These are phyloP conservation scores for Magnaporthiopsis incrustans DNA, from an alignment of 2,329 filamentous ascomycete genomes.

Conservation along the genomic window DNA sequence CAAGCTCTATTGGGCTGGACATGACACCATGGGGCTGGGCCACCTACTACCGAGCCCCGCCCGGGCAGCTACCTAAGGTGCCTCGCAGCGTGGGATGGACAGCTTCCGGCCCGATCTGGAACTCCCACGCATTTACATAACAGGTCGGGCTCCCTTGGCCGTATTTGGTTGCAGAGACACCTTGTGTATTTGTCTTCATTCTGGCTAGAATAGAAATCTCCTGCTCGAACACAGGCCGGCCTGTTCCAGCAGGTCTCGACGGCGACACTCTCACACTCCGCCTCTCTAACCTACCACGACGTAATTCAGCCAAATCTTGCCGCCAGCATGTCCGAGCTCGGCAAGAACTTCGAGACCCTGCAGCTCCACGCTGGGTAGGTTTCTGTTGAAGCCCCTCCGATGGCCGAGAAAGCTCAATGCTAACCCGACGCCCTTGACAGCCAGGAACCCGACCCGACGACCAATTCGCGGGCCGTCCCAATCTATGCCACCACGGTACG, in stretches of 20 bases:
- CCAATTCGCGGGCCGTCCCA: slow-evolving; percentile 83
- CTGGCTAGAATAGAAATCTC: neutral
- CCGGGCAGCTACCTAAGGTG: too few species aligned
- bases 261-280: neutral
- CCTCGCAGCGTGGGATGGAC: too few species aligned
- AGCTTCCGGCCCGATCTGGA: too few species aligned
- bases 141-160: too few species aligned
- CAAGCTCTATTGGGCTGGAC: neutral
- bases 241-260: neutral
- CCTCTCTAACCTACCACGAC: neutral
- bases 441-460: slow-evolving; percentile 70
- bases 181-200: neutral
- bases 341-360: slow-evolving; percentile 70
- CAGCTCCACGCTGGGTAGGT: slow-evolving; percentile 77
- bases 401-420: slow-evolving; percentile 9
- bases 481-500: slow-evolving; percentile 85
- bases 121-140: neutral
- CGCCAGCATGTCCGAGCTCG: slow-evolving; percentile 35
- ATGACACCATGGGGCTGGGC: neutral
- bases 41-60: too few species aligned
- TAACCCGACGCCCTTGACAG: slow-evolving; percentile 38
- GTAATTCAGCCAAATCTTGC: neutral
- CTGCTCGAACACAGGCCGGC: neutral
- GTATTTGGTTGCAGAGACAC: neutral
- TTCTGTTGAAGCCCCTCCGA: slow-evolving; percentile 1